phyloP scores from a whole-genome alignment of 208 protist species.

The Crithidia acanthocephali region DNA sequence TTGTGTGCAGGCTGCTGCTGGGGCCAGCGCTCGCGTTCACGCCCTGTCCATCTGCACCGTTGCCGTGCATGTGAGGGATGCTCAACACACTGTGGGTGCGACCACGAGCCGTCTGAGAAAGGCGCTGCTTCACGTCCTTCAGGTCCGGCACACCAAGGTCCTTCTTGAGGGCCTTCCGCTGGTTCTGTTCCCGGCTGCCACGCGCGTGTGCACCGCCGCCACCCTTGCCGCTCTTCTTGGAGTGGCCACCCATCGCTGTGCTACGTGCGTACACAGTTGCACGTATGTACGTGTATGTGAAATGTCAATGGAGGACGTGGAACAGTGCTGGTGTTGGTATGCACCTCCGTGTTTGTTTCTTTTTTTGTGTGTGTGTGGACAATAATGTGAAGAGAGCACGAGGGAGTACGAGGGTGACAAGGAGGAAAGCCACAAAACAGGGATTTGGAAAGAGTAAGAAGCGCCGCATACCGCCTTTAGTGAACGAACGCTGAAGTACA shows the following conservation, averaged over 20 bases:
- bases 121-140: constrained; percentile 62
- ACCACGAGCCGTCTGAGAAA: constrained; percentile 62
- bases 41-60: constrained; percentile 1
- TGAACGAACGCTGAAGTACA: too few species aligned
- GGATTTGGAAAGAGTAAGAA: too few species aligned
- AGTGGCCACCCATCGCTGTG: constrained; percentile 89
- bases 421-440: too few species aligned
- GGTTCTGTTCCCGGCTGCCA: constrained; percentile 31
- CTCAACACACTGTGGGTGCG: constrained; percentile 80
- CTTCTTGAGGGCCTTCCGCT: constrained; percentile 66
- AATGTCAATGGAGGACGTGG: too few species aligned
- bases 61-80: constrained; percentile 37
- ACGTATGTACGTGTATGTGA: too few species aligned
- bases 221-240: constrained; percentile 85
- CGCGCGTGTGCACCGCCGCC: constrained; percentile 59
- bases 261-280: not conserved
- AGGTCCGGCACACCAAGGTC: constrained; percentile 86
- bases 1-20: not conserved
- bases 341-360: too few species aligned
- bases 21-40: not conserved
- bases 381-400: too few species aligned
- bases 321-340: too few species aligned
- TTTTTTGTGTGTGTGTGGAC: too few species aligned
- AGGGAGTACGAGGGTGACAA: too few species aligned
- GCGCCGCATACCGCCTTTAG: too few species aligned